phyloP scores from a whole-genome alignment of 306 rosid species.

The Macrotyloma uniflorum region DNA sequence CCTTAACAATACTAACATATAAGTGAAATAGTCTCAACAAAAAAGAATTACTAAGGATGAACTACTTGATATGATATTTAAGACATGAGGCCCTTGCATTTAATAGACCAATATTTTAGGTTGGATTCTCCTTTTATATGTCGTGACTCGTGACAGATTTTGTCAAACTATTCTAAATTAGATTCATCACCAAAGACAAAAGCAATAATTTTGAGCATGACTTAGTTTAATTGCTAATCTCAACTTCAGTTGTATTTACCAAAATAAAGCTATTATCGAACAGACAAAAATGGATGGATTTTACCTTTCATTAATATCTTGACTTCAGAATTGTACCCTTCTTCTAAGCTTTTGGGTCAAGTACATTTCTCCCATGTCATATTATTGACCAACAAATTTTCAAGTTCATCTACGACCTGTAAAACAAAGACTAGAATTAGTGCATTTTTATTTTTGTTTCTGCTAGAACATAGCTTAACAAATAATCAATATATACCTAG shows the following conservation, averaged over 20 bases:
- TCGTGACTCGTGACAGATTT: neutral
- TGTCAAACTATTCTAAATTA: constrained; percentile 40
- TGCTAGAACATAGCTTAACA: neutral
- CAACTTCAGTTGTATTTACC: neutral
- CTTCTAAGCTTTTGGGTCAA: constrained; percentile 62
- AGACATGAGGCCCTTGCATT: too few relatives aligned
- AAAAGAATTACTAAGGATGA: too few relatives aligned
- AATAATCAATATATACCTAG: neutral
- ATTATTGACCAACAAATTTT: constrained; percentile 77
- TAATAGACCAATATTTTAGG: too few relatives aligned
- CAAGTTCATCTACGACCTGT: constrained; percentile 77
- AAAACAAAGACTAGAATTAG: neutral
- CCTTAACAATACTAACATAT: too few relatives aligned
- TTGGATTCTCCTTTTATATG: neutral
- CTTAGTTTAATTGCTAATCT: neutral
- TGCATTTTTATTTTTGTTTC: neutral
- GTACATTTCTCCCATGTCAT: constrained; percentile 91
- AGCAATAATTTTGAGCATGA: neutral
- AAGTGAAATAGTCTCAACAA: too few relatives aligned
- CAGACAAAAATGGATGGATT: neutral
- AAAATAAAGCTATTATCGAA: neutral
- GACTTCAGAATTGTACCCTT: constrained; percentile 28
- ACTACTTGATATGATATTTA: too few relatives aligned
- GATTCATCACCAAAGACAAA: constrained; percentile 36
- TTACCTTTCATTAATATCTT: constrained; percentile 43